Evolutionary conservation across 257 asterid genomes (phyloP).

Genomic region (Verbascum thapsus): DNA sequence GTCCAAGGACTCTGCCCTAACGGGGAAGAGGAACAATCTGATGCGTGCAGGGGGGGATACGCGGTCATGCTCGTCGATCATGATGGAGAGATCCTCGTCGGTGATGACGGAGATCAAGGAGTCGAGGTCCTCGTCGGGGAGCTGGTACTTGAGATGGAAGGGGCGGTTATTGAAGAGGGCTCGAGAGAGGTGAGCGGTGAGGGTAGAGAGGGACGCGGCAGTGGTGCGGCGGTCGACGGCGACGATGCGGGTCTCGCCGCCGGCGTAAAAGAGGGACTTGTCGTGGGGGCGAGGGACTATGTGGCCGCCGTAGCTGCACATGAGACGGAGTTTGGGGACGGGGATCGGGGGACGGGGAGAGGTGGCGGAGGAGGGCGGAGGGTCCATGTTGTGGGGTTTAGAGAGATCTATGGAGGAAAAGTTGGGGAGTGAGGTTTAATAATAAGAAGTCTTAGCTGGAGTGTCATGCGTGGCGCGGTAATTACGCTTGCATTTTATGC

Average conservation of each 20-base stretch:
- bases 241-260: constrained; percentile 83
- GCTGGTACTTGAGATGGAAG: constrained; percentile 77
- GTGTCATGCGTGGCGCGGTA: constrained; percentile 43
- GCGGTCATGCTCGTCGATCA: constrained; percentile 88
- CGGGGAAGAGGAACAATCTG: constrained; percentile 71
- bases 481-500: constrained; percentile 40
- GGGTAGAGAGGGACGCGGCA: constrained; percentile 47
- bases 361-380: constrained; percentile 35
- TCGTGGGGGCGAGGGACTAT: constrained; percentile 78
- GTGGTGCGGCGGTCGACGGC: constrained; percentile 77
- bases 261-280: constrained; percentile 74
- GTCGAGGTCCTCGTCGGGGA: constrained; percentile 78
- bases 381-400: constrained; percentile 46
- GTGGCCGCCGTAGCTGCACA: constrained; percentile 95
- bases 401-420: constrained; percentile 22
- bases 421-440: constrained; percentile 24
- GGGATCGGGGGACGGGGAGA: constrained; percentile 43
- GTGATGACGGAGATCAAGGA: constrained; percentile 70
- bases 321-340: constrained; percentile 66
- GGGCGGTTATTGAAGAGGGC: constrained; percentile 57
- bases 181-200: constrained; percentile 59
- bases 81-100: constrained; percentile 78
- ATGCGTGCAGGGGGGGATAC: constrained; percentile 52
- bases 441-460: constrained; percentile 27
- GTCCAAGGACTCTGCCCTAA: constrained; percentile 58